Evolutionary conservation across 192 early-diverging fungal genomes (phyloP).

Genomic region (Spizellomyces sp.): DNA sequence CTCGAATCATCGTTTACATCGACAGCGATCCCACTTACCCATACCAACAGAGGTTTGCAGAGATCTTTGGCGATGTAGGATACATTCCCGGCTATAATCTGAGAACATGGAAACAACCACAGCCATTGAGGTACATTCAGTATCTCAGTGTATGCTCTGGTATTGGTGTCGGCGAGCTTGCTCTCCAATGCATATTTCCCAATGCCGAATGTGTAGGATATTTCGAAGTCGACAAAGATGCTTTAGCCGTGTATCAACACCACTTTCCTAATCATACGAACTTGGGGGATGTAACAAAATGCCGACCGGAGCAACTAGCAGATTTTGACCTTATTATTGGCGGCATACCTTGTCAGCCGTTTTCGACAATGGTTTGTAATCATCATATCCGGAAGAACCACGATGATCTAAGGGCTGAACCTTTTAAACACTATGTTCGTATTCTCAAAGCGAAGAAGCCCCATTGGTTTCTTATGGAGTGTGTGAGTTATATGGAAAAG

Average conservation of each 20-base stretch:
- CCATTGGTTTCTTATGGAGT: constrained; percentile 14
- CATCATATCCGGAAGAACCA: constrained; percentile 13
- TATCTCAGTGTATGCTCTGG: constrained; percentile 12
- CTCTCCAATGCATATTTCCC: constrained; percentile 3
- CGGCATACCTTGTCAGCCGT: constrained; percentile 18
- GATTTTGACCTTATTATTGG: constrained; percentile 18
- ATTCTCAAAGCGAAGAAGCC: constrained; percentile 14
- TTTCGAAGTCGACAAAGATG: constrained; percentile 8
- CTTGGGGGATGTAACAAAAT: constrained; percentile 6
- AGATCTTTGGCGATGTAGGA: background rate
- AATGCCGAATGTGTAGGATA: constrained; percentile 18
- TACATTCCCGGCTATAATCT: constrained; percentile 10
- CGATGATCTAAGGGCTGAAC: background rate
- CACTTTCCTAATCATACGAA: constrained; percentile 16
- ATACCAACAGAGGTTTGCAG: background rate
- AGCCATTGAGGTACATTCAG: background rate
- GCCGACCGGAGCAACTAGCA: background rate
- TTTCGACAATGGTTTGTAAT: constrained; percentile 5
- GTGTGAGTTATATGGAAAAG: background rate
- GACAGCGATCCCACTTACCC: constrained; percentile 12
- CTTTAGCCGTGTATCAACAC: background rate
- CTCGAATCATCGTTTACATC: background rate
- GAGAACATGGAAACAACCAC: constrained; percentile 10
- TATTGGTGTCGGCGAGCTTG: constrained; percentile 18
- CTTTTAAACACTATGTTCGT: constrained; percentile 3